Evolutionary conservation across 495 filamentous ascomycete species (phyloP).

Genomic region (Penicillium nucicola): DNA sequence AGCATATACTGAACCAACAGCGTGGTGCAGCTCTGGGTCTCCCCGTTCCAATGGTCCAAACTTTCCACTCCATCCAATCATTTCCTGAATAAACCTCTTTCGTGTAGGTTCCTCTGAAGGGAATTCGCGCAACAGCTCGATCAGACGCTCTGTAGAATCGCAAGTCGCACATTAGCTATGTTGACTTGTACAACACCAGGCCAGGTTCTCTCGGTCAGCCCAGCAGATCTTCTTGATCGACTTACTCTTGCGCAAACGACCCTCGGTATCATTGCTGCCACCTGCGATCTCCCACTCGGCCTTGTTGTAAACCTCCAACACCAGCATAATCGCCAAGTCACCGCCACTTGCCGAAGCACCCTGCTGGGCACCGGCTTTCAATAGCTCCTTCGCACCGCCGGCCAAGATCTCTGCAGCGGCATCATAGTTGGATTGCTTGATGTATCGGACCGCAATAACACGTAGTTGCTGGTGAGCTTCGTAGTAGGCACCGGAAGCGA

Average conservation of each 20-base stretch:
- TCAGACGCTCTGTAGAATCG: conserved; percentile 44
- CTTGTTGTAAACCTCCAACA: conserved; percentile 86
- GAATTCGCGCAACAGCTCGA: conserved; percentile 72
- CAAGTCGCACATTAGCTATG: not conserved
- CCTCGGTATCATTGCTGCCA: conserved; percentile 41
- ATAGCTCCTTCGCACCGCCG: conserved; percentile 76
- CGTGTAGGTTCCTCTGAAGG: conserved; percentile 78
- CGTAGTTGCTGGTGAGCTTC: conserved; percentile 97
- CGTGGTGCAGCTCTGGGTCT: conserved; percentile 94
- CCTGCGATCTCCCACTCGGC: conserved; percentile 70
- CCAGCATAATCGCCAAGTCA: conserved; percentile 78
- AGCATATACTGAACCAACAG: conserved; percentile 81
- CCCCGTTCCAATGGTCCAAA: conserved; percentile 85
- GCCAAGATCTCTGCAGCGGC: conserved; percentile 84
- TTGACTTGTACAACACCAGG: not conserved
- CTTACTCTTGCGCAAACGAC: conserved; percentile 44
- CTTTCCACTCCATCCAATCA: conserved; percentile 83
- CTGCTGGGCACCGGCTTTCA: conserved; percentile 76
- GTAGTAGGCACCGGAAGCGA: conserved; percentile 89
- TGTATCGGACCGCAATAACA: conserved; percentile 87
- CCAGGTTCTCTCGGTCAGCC: no score
- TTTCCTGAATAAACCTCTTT: conserved; percentile 87
- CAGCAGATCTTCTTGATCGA: not conserved
- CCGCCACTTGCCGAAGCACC: conserved; percentile 78
- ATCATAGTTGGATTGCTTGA: conserved; percentile 76